Conservation (phyloP, 306 rosid genomes). For the Senna tora region DNA sequence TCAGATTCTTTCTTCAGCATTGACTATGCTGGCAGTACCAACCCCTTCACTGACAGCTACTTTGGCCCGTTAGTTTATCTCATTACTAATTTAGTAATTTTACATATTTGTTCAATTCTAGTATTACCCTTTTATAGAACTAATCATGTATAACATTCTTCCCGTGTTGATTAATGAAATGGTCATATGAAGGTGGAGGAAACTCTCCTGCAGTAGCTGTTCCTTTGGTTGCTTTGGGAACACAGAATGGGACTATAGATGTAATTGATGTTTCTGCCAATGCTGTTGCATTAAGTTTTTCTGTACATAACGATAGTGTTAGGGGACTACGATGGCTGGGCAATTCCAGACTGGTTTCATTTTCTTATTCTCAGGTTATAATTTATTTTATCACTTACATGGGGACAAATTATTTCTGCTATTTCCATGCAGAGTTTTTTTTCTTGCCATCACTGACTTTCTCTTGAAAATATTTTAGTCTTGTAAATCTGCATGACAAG, state of each 20-base stretch:
- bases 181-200: conserved; percentile 83
- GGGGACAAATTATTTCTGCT: conserved; percentile 26
- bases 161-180: conserved; percentile 41
- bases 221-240: conserved; percentile 97
- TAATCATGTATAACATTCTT: conserved; percentile 25
- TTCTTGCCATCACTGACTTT: conserved; percentile 12
- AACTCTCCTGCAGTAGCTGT: conserved; percentile 89
- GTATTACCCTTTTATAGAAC: conserved; percentile 13
- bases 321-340: conserved; percentile 99
- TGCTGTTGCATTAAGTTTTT: conserved; percentile 83
- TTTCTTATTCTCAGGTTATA: conserved; percentile 83
- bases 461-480: conserved; percentile 15
- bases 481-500: conserved; percentile 20
- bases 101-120: conserved; percentile 42
- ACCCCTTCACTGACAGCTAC: conserved; percentile 93
- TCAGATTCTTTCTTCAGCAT: conserved; percentile 95
- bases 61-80: conserved; percentile 87
- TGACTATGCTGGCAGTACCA: conserved; percentile 93
- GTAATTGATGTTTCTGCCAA: conserved; percentile 92
- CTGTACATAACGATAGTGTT: conserved; percentile 77
- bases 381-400: conserved; percentile 29
- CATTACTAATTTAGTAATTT: conserved; percentile 23
- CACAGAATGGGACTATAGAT: conserved; percentile 87
- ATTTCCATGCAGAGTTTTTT: conserved; percentile 4
- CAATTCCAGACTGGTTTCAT: conserved; percentile 96